Percentiles rank a stretch among this genome's conserved stretches.
These are phyloP conservation scores for Nakaseomyces uthaithaninus DNA, from an alignment of 1,139 yeast genomes.

Conservation along the genomic window DNA sequence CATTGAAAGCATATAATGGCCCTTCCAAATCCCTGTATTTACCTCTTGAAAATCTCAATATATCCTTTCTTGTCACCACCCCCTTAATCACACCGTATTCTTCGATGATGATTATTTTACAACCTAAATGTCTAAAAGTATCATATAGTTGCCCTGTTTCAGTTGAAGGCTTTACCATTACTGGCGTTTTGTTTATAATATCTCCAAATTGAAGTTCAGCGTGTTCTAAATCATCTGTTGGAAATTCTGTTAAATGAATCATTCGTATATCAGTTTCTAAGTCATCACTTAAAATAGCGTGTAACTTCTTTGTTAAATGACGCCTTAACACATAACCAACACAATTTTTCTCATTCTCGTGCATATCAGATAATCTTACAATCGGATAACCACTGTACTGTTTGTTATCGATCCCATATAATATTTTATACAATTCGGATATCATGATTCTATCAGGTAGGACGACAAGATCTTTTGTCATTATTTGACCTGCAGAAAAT, in stretches of 20 bases:
- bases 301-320: conserved; percentile 17
- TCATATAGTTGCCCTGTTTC: conserved; percentile 59
- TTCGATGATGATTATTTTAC: conserved; percentile 63
- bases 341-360: conserved; percentile 21
- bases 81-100: conserved; percentile 48
- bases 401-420: neutral
- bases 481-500: conserved; percentile 52
- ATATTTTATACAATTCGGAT: conserved; percentile 27
- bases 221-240: conserved; percentile 17
- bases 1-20: conserved; percentile 23
- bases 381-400: conserved; percentile 51
- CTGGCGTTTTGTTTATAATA: conserved; percentile 52
- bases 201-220: conserved; percentile 34
- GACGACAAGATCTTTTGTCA: conserved; percentile 50
- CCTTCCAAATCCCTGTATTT: conserved; percentile 26
- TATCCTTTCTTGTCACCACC: conserved; percentile 60
- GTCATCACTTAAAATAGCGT: conserved; percentile 10
- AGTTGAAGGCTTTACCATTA: conserved; percentile 47
- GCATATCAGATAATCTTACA: conserved; percentile 27
- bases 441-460: conserved; percentile 35
- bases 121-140: conserved; percentile 72
- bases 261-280: conserved; percentile 13
- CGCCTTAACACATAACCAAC: conserved; percentile 27
- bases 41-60: conserved; percentile 41
- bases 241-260: conserved; percentile 16